Conservation (phyloP, 345 rosid genomes). For the Noccaea bulbosa region DNA sequence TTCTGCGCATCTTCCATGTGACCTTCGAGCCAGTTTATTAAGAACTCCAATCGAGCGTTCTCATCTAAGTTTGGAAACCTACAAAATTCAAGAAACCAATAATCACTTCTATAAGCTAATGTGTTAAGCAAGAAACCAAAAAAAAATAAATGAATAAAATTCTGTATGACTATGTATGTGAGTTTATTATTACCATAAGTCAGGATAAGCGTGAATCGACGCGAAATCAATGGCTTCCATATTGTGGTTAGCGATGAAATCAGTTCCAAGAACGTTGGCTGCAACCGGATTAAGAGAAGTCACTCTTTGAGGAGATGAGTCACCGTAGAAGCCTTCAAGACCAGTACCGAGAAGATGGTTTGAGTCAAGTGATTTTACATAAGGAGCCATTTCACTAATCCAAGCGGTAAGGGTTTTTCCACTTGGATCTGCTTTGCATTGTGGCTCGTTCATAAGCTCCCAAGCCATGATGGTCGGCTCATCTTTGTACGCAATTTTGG, state of each 20-base stretch:
- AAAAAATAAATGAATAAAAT: background rate
- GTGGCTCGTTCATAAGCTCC: slow-evolving; percentile 91
- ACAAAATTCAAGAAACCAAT: slow-evolving; percentile 1
- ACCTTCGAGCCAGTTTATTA: slow-evolving; percentile 62
- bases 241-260: slow-evolving; percentile 69
- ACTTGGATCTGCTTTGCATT: slow-evolving; percentile 54
- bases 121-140: slow-evolving; percentile 8
- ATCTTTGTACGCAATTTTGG: slow-evolving; percentile 68
- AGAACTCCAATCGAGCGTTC: slow-evolving; percentile 49
- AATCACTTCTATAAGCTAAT: background rate
- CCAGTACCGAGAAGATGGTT: slow-evolving; percentile 68
- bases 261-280: slow-evolving; percentile 52
- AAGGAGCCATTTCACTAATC: slow-evolving; percentile 66
- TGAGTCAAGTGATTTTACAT: slow-evolving; percentile 67
- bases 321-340: slow-evolving; percentile 82
- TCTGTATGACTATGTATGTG: background rate
- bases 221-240: slow-evolving; percentile 63
- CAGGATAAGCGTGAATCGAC: slow-evolving; percentile 74
- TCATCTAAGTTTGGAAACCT: slow-evolving; percentile 71
- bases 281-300: slow-evolving; percentile 43
- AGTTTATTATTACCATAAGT: slow-evolving; percentile 53
- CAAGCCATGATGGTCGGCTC: slow-evolving; percentile 81
- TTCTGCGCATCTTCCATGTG: slow-evolving; percentile 74
- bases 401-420: slow-evolving; percentile 62
- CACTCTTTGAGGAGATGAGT: slow-evolving; percentile 47